phyloP scores from a whole-genome alignment of 75 land plant species.

The Larix kaempferi region DNA sequence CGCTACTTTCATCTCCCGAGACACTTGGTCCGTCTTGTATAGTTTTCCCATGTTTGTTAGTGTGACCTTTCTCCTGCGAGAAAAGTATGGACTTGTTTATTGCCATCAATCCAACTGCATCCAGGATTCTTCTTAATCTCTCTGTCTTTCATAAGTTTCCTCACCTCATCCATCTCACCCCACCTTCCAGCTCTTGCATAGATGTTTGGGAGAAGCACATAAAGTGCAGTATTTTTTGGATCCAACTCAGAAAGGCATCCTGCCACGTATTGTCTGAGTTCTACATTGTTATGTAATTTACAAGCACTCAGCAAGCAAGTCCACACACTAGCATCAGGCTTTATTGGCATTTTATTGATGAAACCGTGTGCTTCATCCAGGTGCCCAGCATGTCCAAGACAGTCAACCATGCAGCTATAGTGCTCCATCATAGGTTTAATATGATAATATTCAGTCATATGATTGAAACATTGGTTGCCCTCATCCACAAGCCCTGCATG shows the following conservation, averaged over 20 bases:
- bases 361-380: constrained; percentile 2
- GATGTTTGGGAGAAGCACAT: constrained; percentile 10
- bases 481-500: constrained; percentile 17
- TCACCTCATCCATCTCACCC: background rate
- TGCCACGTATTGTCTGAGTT: constrained; percentile 2
- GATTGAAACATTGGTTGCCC: constrained; percentile 11
- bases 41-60: background rate
- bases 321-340: constrained; percentile 10
- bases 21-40: background rate
- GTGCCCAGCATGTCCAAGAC: constrained; percentile 12
- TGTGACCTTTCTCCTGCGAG: constrained; percentile 1
- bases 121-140: constrained; percentile 6
- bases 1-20: background rate
- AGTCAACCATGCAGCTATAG: constrained; percentile 13
- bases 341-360: constrained; percentile 6
- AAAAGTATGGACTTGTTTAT: constrained; percentile 6
- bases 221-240: background rate
- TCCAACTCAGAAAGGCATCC: constrained; percentile 1
- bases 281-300: constrained; percentile 1
- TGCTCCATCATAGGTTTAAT: constrained; percentile 20
- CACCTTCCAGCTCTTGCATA: constrained; percentile 5
- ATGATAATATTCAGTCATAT: constrained; percentile 14
- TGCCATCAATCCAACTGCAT: constrained; percentile 9
- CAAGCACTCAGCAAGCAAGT: constrained; percentile 12
- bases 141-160: constrained; percentile 8